Base-by-base conservation (phyloP, 2,329 filamentous ascomycete species). In the Pseudogymnoascus sp. region DNA sequence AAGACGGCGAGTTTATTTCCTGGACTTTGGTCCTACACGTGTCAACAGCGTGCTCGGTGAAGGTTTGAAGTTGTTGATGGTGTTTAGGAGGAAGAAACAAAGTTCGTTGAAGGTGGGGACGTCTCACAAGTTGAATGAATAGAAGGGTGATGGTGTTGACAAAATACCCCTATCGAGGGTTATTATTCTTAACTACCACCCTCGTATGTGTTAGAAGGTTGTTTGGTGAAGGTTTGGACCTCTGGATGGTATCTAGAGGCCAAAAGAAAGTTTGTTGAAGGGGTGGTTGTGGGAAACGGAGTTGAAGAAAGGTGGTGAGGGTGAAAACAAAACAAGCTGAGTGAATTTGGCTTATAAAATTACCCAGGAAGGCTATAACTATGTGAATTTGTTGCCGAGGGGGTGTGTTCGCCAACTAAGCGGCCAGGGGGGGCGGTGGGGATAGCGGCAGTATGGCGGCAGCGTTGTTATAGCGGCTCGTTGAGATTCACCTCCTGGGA, bases 311-410 rank as follows among this genome's bases (percentile, higher is more conserved):
- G 50, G 50, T 56, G 50, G n/a, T 56, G 29, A 33, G 16, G 47
- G 50, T 33, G 50, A 56, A 56, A 33, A 7, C 50, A 56, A 56
- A 56, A 56, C 50, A 56, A 56, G n/a, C 50, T 33, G 50, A 3
- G 50, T 56, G 50, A 21, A 56, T 19, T 33, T 56, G 50, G 3
- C n/a, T 56, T 56, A n/a, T 29, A 29, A 50, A 31, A 31, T 31
- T 31, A 14, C 44, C 24, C 24, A 21, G 11, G n/a, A 14, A 5
- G n/a, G 47, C 8, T 53, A 19, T 19, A 19, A 19, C 19, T 26
- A 26, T 26, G 24, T 26, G 24, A 26, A 26, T 26, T 56, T 56
- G 50, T 33, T 56, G 50, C 50, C 50, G 50, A 33, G 50, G 50
- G 29, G 50, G 4, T 33, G 29, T 56, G 26, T 33, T 56, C 50